Evolutionary conservation across 2,329 filamentous ascomycete species (phyloP).

Genomic region (Botrytis paeoniae): DNA sequence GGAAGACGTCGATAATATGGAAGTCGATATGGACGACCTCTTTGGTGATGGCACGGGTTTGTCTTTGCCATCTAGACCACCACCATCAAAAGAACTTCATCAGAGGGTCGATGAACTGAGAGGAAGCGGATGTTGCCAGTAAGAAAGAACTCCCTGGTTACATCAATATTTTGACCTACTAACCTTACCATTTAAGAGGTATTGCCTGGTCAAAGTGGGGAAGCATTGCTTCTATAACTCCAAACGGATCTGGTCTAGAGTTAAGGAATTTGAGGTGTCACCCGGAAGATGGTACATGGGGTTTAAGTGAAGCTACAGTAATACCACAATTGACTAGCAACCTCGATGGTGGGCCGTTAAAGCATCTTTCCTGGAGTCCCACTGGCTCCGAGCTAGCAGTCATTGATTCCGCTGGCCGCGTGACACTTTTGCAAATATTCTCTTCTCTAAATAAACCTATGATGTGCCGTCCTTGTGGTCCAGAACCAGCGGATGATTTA

Average conservation of each 20-base stretch:
- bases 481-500: conserved; percentile 71
- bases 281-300: conserved; percentile 69
- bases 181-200: conserved; percentile 50
- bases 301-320: conserved; percentile 67
- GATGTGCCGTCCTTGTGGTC: conserved; percentile 57
- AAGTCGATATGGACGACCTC: conserved; percentile 64
- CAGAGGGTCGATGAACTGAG: conserved; percentile 75
- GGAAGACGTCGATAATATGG: conserved; percentile 52
- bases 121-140: conserved; percentile 77
- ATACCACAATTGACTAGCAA: conserved; percentile 59
- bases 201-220: conserved; percentile 87
- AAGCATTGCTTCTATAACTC: conserved; percentile 76
- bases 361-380: conserved; percentile 78
- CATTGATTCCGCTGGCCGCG: conserved; percentile 73
- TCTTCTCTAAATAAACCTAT: conserved; percentile 71
- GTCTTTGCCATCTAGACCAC: conserved; percentile 50
- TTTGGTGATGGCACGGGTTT: conserved; percentile 69
- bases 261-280: conserved; percentile 70
- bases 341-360: conserved; percentile 63
- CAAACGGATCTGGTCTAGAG: conserved; percentile 67
- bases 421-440: conserved; percentile 70
- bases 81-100: conserved; percentile 60
- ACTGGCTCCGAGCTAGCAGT: conserved; percentile 77
- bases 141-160: conserved; percentile 42
- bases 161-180: background rate